Base-by-base conservation (phyloP, 2,329 filamentous ascomycete genomes). In the Aspergillus aculeatinus region DNA sequence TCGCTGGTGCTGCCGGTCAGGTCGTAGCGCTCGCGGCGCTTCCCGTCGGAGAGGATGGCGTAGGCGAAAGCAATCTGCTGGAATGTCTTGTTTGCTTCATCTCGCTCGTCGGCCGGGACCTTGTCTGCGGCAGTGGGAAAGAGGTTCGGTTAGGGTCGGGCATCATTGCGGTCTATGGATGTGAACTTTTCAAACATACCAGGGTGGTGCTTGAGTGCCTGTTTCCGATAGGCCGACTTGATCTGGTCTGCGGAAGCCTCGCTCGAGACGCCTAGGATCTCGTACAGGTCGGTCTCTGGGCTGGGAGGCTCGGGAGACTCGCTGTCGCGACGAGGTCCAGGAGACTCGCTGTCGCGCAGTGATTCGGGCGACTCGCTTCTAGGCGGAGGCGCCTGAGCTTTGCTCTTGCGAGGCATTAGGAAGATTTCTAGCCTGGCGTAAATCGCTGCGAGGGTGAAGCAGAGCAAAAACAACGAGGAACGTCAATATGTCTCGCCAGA, bases 31-130 rank as follows among this genome's bases (percentile, higher is more conserved):
- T 87, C 87, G 67, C 95, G 90, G 56, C 95, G 87, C 21, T 83
- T 82, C 23, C 89, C 83, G 68, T 97, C 91, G 33, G 91, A 96
- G 39, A 99, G 89, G 53, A 99, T 86, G 35, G 92, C 94, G 72
- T 98, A 96, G 55, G 95, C 94, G 70, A 97, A 94, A 25, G 94
- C 94, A 67, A 99, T 87, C 67, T 89, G 83, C 77, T 99, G 95
- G 75, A 99, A 99, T 57, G 85, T 89, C 62, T 83, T 82, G 68
- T 96, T 89, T 2, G 95, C 94, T 48, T 83, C 79, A 27, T 87
- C 83, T 71, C 91, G 92, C 55, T 88, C 79, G 23, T 87, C 82
- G 1, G 85, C 81, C 16, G 85, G 67, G 4, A 87, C 91, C 80
- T 96, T 96, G 83, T 96, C 92, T 89, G 27, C 51, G 39, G 19